Percentiles rank a stretch among this genome's conserved stretches.
These are phyloP conservation scores for Rhododendron molle DNA, from an alignment of 148 eudicot genomes.

Conservation along the genomic window DNA sequence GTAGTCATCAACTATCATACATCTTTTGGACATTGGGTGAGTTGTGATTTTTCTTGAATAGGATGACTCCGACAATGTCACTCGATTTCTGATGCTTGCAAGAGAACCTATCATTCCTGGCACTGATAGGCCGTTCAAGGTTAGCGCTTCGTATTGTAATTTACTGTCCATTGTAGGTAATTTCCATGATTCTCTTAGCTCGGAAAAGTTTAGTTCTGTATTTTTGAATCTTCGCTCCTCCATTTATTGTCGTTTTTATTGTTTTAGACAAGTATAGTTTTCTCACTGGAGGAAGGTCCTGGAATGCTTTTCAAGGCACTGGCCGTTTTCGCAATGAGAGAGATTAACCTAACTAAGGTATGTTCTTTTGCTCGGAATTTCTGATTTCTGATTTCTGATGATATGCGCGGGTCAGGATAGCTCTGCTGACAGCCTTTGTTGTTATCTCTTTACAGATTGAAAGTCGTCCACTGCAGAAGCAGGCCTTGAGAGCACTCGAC, in stretches of 20 bases:
- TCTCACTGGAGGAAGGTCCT: conserved; percentile 83
- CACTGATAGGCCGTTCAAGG: conserved; percentile 59
- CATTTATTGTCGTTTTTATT: conserved; percentile 2
- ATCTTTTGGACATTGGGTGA: background rate
- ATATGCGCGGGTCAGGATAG: background rate
- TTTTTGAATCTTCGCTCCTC: background rate
- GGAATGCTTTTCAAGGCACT: conserved; percentile 85
- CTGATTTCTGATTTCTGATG: conserved; percentile 3
- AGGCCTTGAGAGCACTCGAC: conserved; percentile 33
- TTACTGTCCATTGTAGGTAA: background rate
- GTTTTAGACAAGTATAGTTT: conserved; percentile 77
- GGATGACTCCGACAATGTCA: conserved; percentile 50
- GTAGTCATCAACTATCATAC: background rate
- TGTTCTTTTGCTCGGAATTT: conserved; percentile 4
- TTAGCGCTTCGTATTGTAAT: conserved; percentile 10
- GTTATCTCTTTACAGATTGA: conserved; percentile 52
- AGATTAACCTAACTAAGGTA: conserved; percentile 80
- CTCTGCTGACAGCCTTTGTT: conserved; percentile 3
- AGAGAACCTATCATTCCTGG: conserved; percentile 9
- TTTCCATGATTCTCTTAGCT: background rate
- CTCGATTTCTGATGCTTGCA: conserved; percentile 10
- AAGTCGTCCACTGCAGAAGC: conserved; percentile 75
- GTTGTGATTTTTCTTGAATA: conserved; percentile 10
- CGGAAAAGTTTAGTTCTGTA: background rate
- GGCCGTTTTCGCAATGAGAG: conserved; percentile 73